These are phyloP conservation scores for Protea cynaroides DNA, from an alignment of 164 flowering plant species.

Conservation along the genomic window DNA sequence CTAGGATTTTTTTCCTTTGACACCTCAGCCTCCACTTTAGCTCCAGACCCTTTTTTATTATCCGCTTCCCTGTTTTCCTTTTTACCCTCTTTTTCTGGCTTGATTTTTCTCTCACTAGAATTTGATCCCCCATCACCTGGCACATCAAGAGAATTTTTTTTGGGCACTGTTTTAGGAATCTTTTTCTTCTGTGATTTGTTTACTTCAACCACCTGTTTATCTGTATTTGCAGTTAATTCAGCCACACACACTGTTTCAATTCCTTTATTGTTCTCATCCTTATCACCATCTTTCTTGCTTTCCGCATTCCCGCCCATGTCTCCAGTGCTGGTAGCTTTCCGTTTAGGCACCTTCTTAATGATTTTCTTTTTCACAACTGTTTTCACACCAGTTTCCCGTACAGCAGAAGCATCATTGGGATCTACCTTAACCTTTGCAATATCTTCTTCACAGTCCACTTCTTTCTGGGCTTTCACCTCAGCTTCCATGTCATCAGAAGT, in stretches of 20 bases:
- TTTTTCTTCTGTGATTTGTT: constrained; percentile 25
- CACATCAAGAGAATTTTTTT: constrained; percentile 18
- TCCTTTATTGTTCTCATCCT: constrained; percentile 20
- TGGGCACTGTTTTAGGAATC: constrained; percentile 15
- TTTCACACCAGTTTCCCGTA: constrained; percentile 30
- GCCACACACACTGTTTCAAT: constrained; percentile 15
- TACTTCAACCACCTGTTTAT: constrained; percentile 14
- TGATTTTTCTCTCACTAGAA: constrained; percentile 24
- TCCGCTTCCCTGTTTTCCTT: constrained; percentile 21
- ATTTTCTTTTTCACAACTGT: constrained; percentile 54
- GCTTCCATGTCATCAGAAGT: constrained; percentile 6
- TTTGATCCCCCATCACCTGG: constrained; percentile 14
- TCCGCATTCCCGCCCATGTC: constrained; percentile 21
- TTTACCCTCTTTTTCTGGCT: constrained; percentile 27
- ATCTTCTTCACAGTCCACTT: constrained; percentile 23
- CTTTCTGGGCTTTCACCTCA: constrained; percentile 30
- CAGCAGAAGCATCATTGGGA: constrained; percentile 19
- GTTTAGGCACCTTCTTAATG: constrained; percentile 54
- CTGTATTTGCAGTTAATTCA: constrained; percentile 19
- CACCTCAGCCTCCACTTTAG: constrained; percentile 20
- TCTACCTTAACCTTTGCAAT: constrained; percentile 31
- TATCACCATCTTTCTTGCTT: constrained; percentile 18
- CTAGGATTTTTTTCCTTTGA: constrained; percentile 25
- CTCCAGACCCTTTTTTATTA: constrained; percentile 23
- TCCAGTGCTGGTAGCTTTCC: constrained; percentile 26